Evolutionary conservation across 306 rosid genomes (phyloP).

Genomic region (Spatholobus suberectus): DNA sequence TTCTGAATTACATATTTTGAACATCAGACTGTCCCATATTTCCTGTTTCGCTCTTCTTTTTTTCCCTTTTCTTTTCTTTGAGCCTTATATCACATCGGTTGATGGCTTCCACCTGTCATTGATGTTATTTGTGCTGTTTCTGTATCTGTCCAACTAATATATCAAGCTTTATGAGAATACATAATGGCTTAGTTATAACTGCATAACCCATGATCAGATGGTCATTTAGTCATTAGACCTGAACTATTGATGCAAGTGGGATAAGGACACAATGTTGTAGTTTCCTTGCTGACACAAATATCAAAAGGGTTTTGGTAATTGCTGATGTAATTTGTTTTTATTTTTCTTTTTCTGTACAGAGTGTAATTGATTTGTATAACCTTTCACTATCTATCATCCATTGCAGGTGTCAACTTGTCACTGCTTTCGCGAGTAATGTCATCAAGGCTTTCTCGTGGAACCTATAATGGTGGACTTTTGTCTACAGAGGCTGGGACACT

Average conservation of each 20-base stretch:
- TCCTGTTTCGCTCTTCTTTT: neutral
- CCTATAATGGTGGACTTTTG: slow-evolving; percentile 87
- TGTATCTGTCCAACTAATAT: neutral
- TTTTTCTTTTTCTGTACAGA: neutral
- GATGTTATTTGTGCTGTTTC: neutral
- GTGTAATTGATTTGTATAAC: neutral
- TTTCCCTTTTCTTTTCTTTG: neutral
- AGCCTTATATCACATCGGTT: neutral
- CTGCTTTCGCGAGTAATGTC: slow-evolving; percentile 98
- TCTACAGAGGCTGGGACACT: slow-evolving; percentile 98
- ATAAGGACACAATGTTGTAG: neutral
- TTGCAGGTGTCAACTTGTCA: slow-evolving; percentile 90
- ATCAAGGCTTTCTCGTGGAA: slow-evolving; percentile 96
- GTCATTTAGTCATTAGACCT: slow-evolving; percentile 4
- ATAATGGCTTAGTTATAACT: neutral
- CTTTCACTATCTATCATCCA: neutral
- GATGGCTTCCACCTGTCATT: neutral
- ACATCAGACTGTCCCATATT: neutral
- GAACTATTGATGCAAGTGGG: neutral
- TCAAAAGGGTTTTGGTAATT: neutral
- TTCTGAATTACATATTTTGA: neutral
- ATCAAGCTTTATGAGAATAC: neutral
- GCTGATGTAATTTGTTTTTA: neutral
- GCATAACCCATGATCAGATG: neutral
- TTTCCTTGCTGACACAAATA: neutral